Evolutionary conservation across 805 yeast species (phyloP).

Genomic region (Myxozyma melibiosi): DNA sequence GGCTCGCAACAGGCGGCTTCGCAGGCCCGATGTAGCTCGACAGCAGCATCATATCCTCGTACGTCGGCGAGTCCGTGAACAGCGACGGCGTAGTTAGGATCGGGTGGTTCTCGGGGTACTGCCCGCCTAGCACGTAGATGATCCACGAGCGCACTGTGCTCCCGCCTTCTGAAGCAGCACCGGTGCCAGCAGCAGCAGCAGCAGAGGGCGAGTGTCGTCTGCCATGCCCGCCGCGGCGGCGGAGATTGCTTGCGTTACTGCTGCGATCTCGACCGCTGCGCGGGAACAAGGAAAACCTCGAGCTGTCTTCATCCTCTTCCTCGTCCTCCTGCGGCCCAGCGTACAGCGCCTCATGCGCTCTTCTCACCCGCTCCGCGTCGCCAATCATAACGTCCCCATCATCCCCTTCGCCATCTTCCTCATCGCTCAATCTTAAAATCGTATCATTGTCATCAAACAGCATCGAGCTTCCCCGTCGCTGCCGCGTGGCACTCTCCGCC

Average conservation of each 20-base stretch:
- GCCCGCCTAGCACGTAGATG: slow-evolving; percentile 63
- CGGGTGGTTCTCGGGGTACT: slow-evolving; percentile 54
- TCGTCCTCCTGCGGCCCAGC: no score
- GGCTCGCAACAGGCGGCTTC: slow-evolving; percentile 49
- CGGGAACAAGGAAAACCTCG: no score
- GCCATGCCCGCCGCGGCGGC: no score
- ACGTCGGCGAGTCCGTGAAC: slow-evolving; percentile 53
- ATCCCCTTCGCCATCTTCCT: slow-evolving; percentile 14
- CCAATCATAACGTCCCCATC: no score
- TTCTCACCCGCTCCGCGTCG: no score
- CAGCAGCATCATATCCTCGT: slow-evolving; percentile 53
- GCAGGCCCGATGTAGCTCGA: slow-evolving; percentile 53
- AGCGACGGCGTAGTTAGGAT: slow-evolving; percentile 52
- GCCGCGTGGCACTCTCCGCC: slow-evolving; percentile 12
- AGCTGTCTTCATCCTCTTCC: no score
- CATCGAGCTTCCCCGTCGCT: slow-evolving; percentile 12
- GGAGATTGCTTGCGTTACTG: neutral
- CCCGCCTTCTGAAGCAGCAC: neutral
- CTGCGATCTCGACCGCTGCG: neutral
- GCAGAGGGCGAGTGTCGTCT: no score
- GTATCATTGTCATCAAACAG: slow-evolving; percentile 13
- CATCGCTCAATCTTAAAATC: slow-evolving; percentile 10
- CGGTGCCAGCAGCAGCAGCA: no score
- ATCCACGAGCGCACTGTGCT: slow-evolving; percentile 53
- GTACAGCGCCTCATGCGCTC: no score